Evolutionary conservation across 2,329 filamentous ascomycete genomes (phyloP).

Genomic region (Neonectria faginata): DNA sequence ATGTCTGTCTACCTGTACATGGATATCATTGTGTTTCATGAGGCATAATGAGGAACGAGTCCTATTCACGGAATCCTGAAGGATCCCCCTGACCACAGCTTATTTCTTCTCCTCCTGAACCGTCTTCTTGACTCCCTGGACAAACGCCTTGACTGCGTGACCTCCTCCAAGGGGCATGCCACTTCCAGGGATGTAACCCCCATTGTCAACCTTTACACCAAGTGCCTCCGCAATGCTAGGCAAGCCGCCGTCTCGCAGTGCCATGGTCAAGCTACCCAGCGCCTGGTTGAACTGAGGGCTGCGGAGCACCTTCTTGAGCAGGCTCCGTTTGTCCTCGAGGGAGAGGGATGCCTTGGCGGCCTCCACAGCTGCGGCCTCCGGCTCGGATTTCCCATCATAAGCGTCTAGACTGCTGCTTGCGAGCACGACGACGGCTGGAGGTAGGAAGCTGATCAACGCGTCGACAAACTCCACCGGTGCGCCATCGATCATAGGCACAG

Average conservation of each 20-base stretch:
- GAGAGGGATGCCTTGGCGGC: slow-evolving; percentile 80
- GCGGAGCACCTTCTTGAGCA: slow-evolving; percentile 84
- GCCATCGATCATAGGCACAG: slow-evolving; percentile 78
- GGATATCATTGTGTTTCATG: slow-evolving; percentile 22
- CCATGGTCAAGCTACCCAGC: slow-evolving; percentile 84
- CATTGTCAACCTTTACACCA: slow-evolving; percentile 82
- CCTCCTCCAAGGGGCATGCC: slow-evolving; percentile 88
- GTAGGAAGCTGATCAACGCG: slow-evolving; percentile 80
- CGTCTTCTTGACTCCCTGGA: slow-evolving; percentile 86
- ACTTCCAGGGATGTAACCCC: slow-evolving; percentile 82
- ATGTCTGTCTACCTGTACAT: slow-evolving; percentile 29
- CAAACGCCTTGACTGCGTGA: slow-evolving; percentile 89
- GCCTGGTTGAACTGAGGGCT: slow-evolving; percentile 94
- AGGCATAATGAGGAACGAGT: slow-evolving; percentile 12
- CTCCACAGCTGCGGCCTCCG: slow-evolving; percentile 74
- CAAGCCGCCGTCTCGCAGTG: slow-evolving; percentile 88
- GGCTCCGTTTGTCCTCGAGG: slow-evolving; percentile 79
- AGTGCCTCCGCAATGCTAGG: slow-evolving; percentile 91
- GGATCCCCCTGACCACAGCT: not conserved
- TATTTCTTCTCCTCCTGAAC: slow-evolving; percentile 68
- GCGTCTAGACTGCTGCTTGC: slow-evolving; percentile 72
- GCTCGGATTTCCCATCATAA: slow-evolving; percentile 70
- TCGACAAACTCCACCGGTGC: slow-evolving; percentile 76
- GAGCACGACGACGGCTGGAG: slow-evolving; percentile 81
- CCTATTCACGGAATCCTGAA: slow-evolving; percentile 3